Percentiles rank a stretch among this genome's conserved stretches.
phyloP scores from a whole-genome alignment of 306 rosid species.

The Cucumis hystrix region DNA sequence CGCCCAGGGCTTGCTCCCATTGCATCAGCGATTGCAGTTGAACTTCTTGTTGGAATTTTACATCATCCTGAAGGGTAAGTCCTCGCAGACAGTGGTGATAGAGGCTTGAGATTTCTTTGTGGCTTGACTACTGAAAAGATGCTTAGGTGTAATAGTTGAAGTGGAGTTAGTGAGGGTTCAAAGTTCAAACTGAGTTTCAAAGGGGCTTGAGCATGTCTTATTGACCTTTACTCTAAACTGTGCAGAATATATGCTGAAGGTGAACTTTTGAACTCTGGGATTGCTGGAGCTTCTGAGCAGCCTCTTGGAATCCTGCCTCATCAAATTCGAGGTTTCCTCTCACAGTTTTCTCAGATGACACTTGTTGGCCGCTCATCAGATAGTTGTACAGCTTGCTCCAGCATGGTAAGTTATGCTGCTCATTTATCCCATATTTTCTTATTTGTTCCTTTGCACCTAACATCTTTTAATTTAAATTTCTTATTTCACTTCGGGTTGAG shows the following conservation, averaged over 20 bases:
- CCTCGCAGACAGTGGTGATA: constrained; percentile 5
- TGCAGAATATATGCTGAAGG: constrained; percentile 75
- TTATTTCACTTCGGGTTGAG: background rate
- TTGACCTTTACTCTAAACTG: background rate
- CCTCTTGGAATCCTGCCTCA: constrained; percentile 96
- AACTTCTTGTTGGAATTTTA: constrained; percentile 72
- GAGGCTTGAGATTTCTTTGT: background rate
- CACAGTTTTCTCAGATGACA: constrained; percentile 82
- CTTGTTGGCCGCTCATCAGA: constrained; percentile 77
- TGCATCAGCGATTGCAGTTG: constrained; percentile 91
- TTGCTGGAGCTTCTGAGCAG: constrained; percentile 40
- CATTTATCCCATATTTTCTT: background rate
- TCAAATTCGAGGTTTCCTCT: constrained; percentile 82
- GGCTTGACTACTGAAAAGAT: background rate
- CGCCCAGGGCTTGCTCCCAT: constrained; percentile 96
- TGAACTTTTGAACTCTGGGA: constrained; percentile 30
- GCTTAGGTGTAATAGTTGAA: background rate
- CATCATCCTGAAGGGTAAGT: constrained; percentile 87
- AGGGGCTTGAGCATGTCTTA: constrained; percentile 4
- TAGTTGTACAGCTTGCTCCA: constrained; percentile 88
- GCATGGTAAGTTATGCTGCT: constrained; percentile 40
- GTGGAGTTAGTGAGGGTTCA: background rate
- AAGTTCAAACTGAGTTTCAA: background rate
- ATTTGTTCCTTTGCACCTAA: background rate
- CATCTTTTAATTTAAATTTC: no score